phyloP scores from a whole-genome alignment of 768 basidiomycete genomes.

The Russula brevipes region DNA sequence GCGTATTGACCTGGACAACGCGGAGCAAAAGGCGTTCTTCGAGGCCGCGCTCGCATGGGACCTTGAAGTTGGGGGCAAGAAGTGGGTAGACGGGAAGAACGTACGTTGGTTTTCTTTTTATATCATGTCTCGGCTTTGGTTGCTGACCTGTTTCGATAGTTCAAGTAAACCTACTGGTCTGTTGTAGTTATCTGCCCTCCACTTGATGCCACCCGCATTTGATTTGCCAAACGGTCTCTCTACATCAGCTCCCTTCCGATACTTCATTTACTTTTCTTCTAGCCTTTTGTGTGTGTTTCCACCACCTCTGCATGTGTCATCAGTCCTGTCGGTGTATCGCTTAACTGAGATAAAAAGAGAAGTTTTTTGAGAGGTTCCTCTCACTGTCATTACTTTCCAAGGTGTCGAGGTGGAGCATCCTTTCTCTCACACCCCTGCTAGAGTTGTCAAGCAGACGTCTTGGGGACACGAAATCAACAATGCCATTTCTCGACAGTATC shows the following conservation, averaged over 20 bases:
- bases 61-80: slow-evolving; percentile 80
- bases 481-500: no score
- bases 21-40: slow-evolving; percentile 82
- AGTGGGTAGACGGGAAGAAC: slow-evolving; percentile 88
- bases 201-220: slow-evolving; percentile 12
- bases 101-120: slow-evolving; percentile 44
- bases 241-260: background rate
- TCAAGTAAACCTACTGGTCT: slow-evolving; percentile 30
- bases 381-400: background rate
- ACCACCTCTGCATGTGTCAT: background rate
- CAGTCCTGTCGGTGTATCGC: slow-evolving; percentile 14
- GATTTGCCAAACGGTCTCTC: background rate
- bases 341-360: slow-evolving; percentile 10
- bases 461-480: no score
- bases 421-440: background rate
- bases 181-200: background rate
- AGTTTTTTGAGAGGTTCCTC: background rate
- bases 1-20: slow-evolving; percentile 67
- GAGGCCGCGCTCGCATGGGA: slow-evolving; percentile 94
- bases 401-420: background rate
- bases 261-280: background rate
- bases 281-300: slow-evolving; percentile 2
- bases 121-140: background rate
- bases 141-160: slow-evolving; percentile 23
- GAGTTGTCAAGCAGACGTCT: background rate